phyloP scores from a whole-genome alignment of 352 stramenopile genomes.

The Phytophthora pinifolia region DNA sequence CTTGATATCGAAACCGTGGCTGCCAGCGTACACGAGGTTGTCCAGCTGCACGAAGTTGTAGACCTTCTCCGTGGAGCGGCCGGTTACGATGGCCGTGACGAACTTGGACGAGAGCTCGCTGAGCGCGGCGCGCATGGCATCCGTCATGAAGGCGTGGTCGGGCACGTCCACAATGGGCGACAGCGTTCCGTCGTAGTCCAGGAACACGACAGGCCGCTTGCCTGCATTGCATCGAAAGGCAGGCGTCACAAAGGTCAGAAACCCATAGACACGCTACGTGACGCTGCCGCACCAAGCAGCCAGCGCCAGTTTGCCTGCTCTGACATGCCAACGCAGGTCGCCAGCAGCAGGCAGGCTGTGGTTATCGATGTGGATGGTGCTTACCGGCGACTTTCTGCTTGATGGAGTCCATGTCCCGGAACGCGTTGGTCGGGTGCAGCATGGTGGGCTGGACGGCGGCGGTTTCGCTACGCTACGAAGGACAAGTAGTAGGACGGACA shows the following conservation, averaged over 20 bases:
- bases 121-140: slow-evolving; percentile 59
- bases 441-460: slow-evolving; percentile 22
- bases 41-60: slow-evolving; percentile 77
- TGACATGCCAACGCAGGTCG: neutral
- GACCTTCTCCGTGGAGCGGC: slow-evolving; percentile 72
- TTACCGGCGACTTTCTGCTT: slow-evolving; percentile 54
- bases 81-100: slow-evolving; percentile 74
- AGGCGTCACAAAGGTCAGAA: slow-evolving; percentile 22
- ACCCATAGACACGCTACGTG: slow-evolving; percentile 12
- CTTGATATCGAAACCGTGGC: slow-evolving; percentile 83
- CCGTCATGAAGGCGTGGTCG: slow-evolving; percentile 63
- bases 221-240: slow-evolving; percentile 27
- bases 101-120: slow-evolving; percentile 64
- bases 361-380: neutral
- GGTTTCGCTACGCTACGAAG: slow-evolving; percentile 10
- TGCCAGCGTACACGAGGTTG: slow-evolving; percentile 79
- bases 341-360: no score
- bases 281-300: slow-evolving; percentile 9
- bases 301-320: neutral
- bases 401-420: slow-evolving; percentile 56
- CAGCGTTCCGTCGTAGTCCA: slow-evolving; percentile 79
- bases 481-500: neutral
- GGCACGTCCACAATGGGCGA: slow-evolving; percentile 80
- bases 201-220: slow-evolving; percentile 68
- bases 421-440: slow-evolving; percentile 61